Percentiles rank a stretch among this genome's conserved stretches.
Conservation (phyloP, 2,329 filamentous ascomycete genomes). For the Sphaceloma murrayae region DNA sequence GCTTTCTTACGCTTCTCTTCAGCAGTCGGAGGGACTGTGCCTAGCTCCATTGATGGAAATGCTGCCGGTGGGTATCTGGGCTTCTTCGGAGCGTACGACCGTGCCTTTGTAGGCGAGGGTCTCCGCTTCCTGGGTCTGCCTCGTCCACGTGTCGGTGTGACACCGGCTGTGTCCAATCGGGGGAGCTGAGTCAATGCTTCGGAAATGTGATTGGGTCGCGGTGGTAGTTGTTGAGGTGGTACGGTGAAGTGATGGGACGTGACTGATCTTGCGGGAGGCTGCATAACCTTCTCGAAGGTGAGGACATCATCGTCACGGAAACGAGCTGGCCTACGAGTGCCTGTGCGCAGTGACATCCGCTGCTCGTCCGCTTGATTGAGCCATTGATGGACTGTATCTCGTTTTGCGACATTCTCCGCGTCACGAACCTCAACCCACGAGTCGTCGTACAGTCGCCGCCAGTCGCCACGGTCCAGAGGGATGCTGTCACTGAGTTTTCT, state of each 20-base stretch:
- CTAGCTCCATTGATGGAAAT: slow-evolving; percentile 4
- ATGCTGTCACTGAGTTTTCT: too few relatives aligned
- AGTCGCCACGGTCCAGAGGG: too few relatives aligned
- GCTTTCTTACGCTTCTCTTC: neutral
- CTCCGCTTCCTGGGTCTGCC: slow-evolving; percentile 6
- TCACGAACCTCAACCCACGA: too few relatives aligned
- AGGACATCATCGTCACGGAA: neutral
- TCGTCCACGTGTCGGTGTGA: neutral
- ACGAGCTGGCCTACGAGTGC: neutral
- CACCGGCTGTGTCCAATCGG: neutral
- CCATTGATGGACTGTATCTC: too few relatives aligned
- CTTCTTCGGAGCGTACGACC: neutral
- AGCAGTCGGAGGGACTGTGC: neutral
- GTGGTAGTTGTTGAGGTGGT: neutral
- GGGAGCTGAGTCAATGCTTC: neutral
- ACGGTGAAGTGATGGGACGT: neutral
- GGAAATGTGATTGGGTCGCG: neutral
- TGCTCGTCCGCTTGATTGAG: too few relatives aligned
- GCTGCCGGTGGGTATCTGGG: neutral
- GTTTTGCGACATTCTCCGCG: too few relatives aligned
- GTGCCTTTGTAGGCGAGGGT: neutral
- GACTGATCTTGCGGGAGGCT: neutral
- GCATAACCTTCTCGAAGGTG: neutral
- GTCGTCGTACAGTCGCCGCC: too few relatives aligned
- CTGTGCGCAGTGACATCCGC: slow-evolving; percentile 3